Conservation (phyloP, 2,329 filamentous ascomycete genomes). For the Cladosporium sp. region DNA sequence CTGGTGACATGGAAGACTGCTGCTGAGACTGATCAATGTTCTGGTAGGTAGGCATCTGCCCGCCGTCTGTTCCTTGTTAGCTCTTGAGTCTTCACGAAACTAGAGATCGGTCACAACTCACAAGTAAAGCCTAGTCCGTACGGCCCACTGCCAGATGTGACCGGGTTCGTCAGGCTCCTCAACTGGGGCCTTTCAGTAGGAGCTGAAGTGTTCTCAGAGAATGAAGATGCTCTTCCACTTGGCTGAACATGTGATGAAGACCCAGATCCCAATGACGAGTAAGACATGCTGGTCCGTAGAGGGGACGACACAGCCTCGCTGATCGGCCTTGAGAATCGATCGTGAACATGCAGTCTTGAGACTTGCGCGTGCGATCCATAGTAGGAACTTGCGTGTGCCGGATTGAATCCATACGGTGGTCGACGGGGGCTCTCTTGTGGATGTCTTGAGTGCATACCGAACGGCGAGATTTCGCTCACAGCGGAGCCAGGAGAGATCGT, state of each 20-base stretch:
- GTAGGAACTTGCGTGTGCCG: slow-evolving; percentile 19
- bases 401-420: slow-evolving; percentile 24
- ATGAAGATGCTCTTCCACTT: slow-evolving; percentile 31
- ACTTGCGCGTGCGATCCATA: slow-evolving; percentile 39
- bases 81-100: background rate
- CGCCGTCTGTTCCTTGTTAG: slow-evolving; percentile 27
- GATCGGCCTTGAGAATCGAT: slow-evolving; percentile 44
- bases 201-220: slow-evolving; percentile 31
- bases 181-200: slow-evolving; percentile 28
- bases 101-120: slow-evolving; percentile 25
- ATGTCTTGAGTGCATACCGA: slow-evolving; percentile 35
- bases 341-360: slow-evolving; percentile 48
- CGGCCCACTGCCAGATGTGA: slow-evolving; percentile 25
- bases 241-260: slow-evolving; percentile 21
- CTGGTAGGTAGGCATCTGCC: slow-evolving; percentile 27
- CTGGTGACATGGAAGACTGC: slow-evolving; percentile 13
- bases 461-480: slow-evolving; percentile 44
- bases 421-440: slow-evolving; percentile 30
- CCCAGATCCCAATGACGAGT: slow-evolving; percentile 34
- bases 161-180: slow-evolving; percentile 29
- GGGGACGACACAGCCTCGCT: slow-evolving; percentile 49
- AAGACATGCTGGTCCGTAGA: slow-evolving; percentile 51
- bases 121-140: slow-evolving; percentile 40
- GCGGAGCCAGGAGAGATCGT: slow-evolving; percentile 49
- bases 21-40: slow-evolving; percentile 18